Evolutionary conservation across 164 flowering plant genomes (phyloP), one percentile per base, ranked within the genome.

Genomic region (Nelumbo lutea): DNA sequence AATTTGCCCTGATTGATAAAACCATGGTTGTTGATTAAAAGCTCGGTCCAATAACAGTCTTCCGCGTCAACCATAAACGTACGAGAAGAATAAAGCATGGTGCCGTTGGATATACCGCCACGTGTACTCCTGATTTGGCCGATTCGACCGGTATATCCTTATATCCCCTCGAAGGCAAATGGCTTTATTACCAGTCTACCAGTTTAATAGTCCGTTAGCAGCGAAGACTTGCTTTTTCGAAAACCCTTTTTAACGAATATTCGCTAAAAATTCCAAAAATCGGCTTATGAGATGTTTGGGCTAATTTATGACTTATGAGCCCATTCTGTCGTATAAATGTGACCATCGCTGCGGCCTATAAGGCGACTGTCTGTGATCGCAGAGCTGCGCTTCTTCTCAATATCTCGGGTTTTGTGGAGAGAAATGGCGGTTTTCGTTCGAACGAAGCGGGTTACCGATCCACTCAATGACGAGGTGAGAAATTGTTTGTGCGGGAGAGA

Each of bases 361-460:
- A 9, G 27, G 27, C 27, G 27, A 27, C 27, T 27, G 27, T 27
- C 27, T 27, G 27, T 27, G 27, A 27, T 27, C 0, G 27, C 27
- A 27, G 1, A 9, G 9, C 13, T 1, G 1, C 3, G 51, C 9
- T 38, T 9, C 27, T 2, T 9, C 6, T 27, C 40, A 3, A 4
- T 8, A 39, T 13, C 15, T 8, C 6, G 43, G 15, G 59, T 51
- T n/a, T 13, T 2, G 61, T 5, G 59, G 27, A 0, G 5, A 43
- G 11, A 0, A 38, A 74, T 63, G 73, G 73, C 65, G 55, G 70
- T 65, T 60, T 64, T 42, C 39, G 73, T 43, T 5, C 73, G 84
- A 47, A 43, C 73, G 2, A 86, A 78, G 73, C 72, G 86, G 63
- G 83, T 83, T 55, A 86, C 87, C 41, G 87, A 81, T 66, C 89